Conservation (phyloP, 2,329 filamentous ascomycete species). For the Cercospora sojina region DNA sequence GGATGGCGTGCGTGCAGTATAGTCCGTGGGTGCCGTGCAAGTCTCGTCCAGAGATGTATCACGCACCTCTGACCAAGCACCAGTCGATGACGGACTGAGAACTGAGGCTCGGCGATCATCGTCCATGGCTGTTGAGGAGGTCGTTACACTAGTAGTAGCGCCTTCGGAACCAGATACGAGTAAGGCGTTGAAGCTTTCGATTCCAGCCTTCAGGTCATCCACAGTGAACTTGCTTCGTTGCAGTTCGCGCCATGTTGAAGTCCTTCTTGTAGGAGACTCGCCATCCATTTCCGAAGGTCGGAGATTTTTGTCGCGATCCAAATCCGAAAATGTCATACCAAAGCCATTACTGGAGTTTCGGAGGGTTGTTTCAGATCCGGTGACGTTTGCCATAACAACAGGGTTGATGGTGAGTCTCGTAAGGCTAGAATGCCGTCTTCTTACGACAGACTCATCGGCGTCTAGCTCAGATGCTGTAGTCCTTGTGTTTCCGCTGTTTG, state of each 20-base stretch:
- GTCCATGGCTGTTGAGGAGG: neutral
- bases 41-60: neutral
- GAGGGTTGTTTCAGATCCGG: neutral
- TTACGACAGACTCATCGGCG: neutral
- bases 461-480: constrained; percentile 7
- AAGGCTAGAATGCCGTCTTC: neutral
- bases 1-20: neutral
- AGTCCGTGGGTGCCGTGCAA: neutral
- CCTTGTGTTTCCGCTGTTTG: constrained; percentile 6
- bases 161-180: neutral
- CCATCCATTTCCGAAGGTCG: constrained; percentile 14
- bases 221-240: constrained; percentile 10
- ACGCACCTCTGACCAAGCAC: neutral
- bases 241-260: constrained; percentile 7
- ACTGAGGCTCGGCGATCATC: neutral
- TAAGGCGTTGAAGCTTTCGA: neutral
- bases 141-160: neutral
- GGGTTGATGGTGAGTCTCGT: constrained; percentile 2
- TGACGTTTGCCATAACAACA: constrained; percentile 2
- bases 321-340: neutral
- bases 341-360: neutral
- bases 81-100: neutral
- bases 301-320: neutral
- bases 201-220: constrained; percentile 1
- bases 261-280: constrained; percentile 15